Percentiles rank a stretch among this genome's conserved stretches.
Evolutionary conservation across 306 rosid species (phyloP).

Genomic region (Ammopiptanthus mongolicus): DNA sequence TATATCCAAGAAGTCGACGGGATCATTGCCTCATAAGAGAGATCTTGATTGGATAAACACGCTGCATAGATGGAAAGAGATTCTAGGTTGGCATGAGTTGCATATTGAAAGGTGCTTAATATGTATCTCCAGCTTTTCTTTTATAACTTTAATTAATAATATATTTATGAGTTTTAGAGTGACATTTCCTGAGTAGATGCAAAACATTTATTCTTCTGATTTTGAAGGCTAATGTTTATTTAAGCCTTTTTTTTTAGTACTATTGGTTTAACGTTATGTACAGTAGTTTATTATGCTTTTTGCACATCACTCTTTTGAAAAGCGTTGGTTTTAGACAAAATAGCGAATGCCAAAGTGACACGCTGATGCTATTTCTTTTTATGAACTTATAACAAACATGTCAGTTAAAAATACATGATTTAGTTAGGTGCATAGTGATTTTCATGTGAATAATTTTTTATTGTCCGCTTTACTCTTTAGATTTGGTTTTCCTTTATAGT

Average conservation of each 20-base stretch:
- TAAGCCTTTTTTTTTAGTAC: not conserved
- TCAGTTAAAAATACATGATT: not conserved
- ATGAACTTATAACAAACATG: not conserved
- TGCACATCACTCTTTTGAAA: not conserved
- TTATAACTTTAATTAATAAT: not conserved
- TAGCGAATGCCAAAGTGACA: conserved; percentile 6
- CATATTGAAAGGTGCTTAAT: conserved; percentile 52
- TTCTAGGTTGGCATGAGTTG: conserved; percentile 41
- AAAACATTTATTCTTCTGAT: not conserved
- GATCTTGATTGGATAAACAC: conserved; percentile 29
- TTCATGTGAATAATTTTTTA: not conserved
- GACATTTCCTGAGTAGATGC: not conserved
- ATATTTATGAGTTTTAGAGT: not conserved
- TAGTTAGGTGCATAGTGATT: not conserved
- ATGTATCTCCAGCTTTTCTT: not conserved
- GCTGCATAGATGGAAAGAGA: conserved; percentile 49
- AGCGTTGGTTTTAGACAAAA: not conserved
- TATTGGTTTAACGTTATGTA: not conserved
- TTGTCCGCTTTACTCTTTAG: not conserved
- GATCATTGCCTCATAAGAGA: conserved; percentile 36
- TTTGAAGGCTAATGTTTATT: too few species aligned
- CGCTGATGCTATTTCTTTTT: not conserved
- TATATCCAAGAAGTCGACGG: conserved; percentile 39
- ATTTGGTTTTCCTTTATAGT: conserved; percentile 11
- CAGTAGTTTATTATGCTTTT: not conserved